Evolutionary conservation across 306 rosid species (phyloP).

Genomic region (Ceratonia siliqua): DNA sequence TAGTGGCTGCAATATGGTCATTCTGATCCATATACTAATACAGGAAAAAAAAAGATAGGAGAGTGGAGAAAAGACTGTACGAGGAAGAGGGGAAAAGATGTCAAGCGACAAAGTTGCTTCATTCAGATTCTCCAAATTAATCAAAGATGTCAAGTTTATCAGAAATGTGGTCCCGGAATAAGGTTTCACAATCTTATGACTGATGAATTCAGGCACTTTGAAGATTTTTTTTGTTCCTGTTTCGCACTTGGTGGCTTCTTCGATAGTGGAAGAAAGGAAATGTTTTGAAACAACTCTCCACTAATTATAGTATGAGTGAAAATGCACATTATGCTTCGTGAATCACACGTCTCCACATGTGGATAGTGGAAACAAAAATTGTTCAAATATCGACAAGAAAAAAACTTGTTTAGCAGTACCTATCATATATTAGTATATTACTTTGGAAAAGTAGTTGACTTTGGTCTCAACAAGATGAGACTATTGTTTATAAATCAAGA

Average conservation of each 20-base stretch:
- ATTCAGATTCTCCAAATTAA: constrained; percentile 21
- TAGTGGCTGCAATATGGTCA: background rate
- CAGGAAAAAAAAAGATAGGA: background rate
- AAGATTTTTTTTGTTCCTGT: background rate
- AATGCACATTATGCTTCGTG: no score
- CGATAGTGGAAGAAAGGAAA: no score
- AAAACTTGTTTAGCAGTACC: no score
- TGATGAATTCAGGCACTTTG: background rate
- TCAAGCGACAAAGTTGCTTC: background rate
- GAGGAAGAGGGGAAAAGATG: constrained; percentile 1
- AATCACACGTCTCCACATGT: no score
- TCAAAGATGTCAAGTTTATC: constrained; percentile 9
- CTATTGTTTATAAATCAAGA: no score
- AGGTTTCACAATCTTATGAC: background rate
- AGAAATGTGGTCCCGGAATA: background rate
- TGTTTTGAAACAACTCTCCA: no score
- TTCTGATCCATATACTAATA: background rate
- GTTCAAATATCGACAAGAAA: no score
- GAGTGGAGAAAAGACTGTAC: background rate
- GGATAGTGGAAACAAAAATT: no score
- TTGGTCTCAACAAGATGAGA: no score
- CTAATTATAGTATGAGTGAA: no score
- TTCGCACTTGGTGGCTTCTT: background rate
- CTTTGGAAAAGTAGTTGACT: no score
- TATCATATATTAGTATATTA: no score